Evolutionary conservation across 768 basidiomycete species (phyloP).

Genomic region (Mycena galopus): DNA sequence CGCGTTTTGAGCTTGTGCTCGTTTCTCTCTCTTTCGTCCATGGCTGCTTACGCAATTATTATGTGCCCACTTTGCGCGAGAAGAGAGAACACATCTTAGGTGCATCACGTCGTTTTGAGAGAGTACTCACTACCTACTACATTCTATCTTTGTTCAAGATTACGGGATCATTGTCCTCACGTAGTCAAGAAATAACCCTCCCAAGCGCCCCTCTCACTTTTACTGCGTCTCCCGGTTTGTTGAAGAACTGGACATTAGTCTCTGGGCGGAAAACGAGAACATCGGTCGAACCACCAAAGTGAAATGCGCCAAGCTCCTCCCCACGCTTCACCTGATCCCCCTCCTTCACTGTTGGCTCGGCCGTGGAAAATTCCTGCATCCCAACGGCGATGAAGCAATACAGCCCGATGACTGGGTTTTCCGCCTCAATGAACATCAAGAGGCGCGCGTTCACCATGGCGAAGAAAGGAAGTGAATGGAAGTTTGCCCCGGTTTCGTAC

Average conservation of each 20-base stretch:
- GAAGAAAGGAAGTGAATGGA: constrained; percentile 42
- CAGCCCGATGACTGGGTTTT: constrained; percentile 55
- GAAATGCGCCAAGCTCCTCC: constrained; percentile 63
- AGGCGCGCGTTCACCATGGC: constrained; percentile 55
- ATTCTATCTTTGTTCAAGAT: too few relatives aligned
- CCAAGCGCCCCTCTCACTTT: not conserved
- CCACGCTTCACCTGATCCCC: constrained; percentile 59
- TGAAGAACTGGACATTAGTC: constrained; percentile 5
- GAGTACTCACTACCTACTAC: too few relatives aligned
- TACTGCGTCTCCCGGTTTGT: not conserved
- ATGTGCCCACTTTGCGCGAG: too few relatives aligned
- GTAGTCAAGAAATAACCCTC: not conserved
- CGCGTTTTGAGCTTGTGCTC: too few relatives aligned
- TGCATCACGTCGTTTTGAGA: too few relatives aligned
- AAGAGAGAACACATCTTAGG: too few relatives aligned
- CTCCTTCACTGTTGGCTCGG: constrained; percentile 54
- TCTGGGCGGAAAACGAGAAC: constrained; percentile 54
- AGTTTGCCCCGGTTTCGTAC: constrained; percentile 14
- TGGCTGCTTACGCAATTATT: too few relatives aligned
- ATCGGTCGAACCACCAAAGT: constrained; percentile 66
- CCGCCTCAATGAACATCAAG: constrained; percentile 58
- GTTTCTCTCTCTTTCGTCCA: too few relatives aligned
- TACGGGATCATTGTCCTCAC: too few relatives aligned
- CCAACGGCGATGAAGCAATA: constrained; percentile 61
- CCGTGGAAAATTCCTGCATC: constrained; percentile 63